Conservation (phyloP, 1,284 basidiomycete species). For the Cryptococcus hybrid region DNA sequence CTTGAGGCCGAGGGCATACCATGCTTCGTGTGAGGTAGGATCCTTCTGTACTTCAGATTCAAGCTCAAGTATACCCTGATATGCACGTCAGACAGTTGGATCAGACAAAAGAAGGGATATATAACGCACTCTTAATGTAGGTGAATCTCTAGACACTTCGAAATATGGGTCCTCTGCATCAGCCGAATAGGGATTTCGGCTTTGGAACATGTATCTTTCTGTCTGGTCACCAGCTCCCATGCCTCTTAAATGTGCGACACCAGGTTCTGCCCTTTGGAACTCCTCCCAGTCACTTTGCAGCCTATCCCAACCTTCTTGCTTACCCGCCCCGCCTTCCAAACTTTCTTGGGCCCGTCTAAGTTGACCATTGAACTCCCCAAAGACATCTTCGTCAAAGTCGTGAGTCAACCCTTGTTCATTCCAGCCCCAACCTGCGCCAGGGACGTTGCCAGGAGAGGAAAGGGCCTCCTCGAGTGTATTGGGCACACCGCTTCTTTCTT, state of each 20-base stretch:
- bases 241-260: slow-evolving; percentile 59
- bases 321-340: slow-evolving; percentile 8
- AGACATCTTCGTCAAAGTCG: slow-evolving; percentile 36
- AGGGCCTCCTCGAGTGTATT: slow-evolving; percentile 54
- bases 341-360: slow-evolving; percentile 9
- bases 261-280: slow-evolving; percentile 63
- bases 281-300: slow-evolving; percentile 82
- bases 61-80: slow-evolving; percentile 77
- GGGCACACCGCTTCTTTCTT: slow-evolving; percentile 21
- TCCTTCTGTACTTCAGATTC: slow-evolving; percentile 86
- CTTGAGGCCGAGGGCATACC: slow-evolving; percentile 92
- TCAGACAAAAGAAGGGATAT: background rate
- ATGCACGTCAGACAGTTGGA: slow-evolving; percentile 3
- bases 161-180: slow-evolving; percentile 56
- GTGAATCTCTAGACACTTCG: slow-evolving; percentile 37
- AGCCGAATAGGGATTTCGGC: slow-evolving; percentile 71
- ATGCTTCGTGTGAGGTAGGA: slow-evolving; percentile 68
- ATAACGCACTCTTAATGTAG: slow-evolving; percentile 32
- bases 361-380: slow-evolving; percentile 34
- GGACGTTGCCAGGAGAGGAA: slow-evolving; percentile 27
- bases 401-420: slow-evolving; percentile 40
- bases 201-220: slow-evolving; percentile 70
- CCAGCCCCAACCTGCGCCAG: slow-evolving; percentile 43
- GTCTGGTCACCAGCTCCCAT: slow-evolving; percentile 47
- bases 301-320: slow-evolving; percentile 56